Evolutionary conservation across 2,329 filamentous ascomycete species (phyloP).

Genomic region (Diaporthe caulivora): DNA sequence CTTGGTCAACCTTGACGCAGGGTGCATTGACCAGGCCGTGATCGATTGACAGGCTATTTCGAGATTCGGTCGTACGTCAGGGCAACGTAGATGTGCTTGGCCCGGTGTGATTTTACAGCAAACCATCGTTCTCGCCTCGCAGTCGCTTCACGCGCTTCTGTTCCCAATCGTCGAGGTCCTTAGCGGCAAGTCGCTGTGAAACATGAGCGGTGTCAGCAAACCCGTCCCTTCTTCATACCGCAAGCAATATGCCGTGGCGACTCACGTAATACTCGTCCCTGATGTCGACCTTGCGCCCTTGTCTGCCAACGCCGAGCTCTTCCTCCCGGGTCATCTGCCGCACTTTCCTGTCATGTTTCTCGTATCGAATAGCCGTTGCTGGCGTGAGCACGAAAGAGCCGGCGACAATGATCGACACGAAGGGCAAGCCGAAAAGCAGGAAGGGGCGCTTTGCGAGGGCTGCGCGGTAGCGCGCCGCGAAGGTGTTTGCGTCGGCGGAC

Average conservation of each 20-base stretch:
- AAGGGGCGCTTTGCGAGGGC: slow-evolving; percentile 86
- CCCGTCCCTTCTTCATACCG: neutral
- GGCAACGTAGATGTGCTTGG: neutral
- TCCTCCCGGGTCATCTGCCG: slow-evolving; percentile 88
- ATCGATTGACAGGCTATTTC: slow-evolving; percentile 13
- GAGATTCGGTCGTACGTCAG: neutral
- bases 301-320: slow-evolving; percentile 83
- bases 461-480: slow-evolving; percentile 83
- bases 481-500: slow-evolving; percentile 72
- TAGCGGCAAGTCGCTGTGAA: slow-evolving; percentile 80
- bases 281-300: slow-evolving; percentile 79
- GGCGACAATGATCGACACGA: slow-evolving; percentile 88
- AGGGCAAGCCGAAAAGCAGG: slow-evolving; percentile 92
- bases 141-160: slow-evolving; percentile 93
- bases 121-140: slow-evolving; percentile 89
- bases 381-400: slow-evolving; percentile 96
- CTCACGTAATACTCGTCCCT: slow-evolving; percentile 89
- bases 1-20: neutral
- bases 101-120: slow-evolving; percentile 62
- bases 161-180: slow-evolving; percentile 96
- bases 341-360: slow-evolving; percentile 91
- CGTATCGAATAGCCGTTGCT: slow-evolving; percentile 92
- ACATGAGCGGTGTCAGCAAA: slow-evolving; percentile 33
- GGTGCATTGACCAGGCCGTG: neutral
- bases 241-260: slow-evolving; percentile 15